A percentile compares a stretch with the other conserved stretches of the same genome.
Evolutionary conservation across 129 eudicot species (phyloP).

Genomic region (Saussurea involucrata): DNA sequence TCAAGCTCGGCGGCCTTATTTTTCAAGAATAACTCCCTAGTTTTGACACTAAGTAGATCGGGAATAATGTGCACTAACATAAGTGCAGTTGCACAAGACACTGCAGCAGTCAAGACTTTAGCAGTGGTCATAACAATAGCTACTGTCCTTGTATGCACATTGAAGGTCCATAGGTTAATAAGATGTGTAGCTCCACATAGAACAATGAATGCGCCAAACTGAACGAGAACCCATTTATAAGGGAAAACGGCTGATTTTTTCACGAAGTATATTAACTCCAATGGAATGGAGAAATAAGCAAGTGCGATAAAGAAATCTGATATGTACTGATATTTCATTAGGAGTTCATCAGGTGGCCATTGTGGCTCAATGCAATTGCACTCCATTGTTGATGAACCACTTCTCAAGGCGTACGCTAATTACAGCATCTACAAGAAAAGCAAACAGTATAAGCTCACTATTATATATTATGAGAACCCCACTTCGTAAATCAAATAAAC

Average conservation of each 20-base stretch:
- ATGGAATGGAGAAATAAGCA: conserved; percentile 92
- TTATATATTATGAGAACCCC: neutral
- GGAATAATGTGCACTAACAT: conserved; percentile 92
- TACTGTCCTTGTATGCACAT: conserved; percentile 68
- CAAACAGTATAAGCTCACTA: neutral
- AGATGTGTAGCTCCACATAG: conserved; percentile 95
- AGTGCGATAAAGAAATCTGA: conserved; percentile 95
- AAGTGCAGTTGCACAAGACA: conserved; percentile 92
- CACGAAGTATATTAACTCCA: conserved; percentile 87
- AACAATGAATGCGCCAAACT: conserved; percentile 95
- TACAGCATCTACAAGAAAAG: conserved; percentile 33
- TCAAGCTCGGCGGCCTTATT: conserved; percentile 96
- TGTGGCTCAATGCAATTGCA: conserved; percentile 95
- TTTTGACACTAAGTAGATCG: conserved; percentile 85
- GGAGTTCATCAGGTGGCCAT: conserved; percentile 84
- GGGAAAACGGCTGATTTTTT: conserved; percentile 93
- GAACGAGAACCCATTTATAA: conserved; percentile 92
- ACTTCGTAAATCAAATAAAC: neutral
- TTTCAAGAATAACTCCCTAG: conserved; percentile 83
- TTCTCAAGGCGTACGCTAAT: conserved; percentile 10
- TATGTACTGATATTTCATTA: conserved; percentile 89
- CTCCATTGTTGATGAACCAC: conserved; percentile 53
- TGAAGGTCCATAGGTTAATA: conserved; percentile 84
- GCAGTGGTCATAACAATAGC: conserved; percentile 86
- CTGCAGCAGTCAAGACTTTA: conserved; percentile 74